Evolutionary conservation across 163 green algal genomes (phyloP), one percentile per base, ranked within the genome.

Genomic region (Scenedesmus sp.): DNA sequence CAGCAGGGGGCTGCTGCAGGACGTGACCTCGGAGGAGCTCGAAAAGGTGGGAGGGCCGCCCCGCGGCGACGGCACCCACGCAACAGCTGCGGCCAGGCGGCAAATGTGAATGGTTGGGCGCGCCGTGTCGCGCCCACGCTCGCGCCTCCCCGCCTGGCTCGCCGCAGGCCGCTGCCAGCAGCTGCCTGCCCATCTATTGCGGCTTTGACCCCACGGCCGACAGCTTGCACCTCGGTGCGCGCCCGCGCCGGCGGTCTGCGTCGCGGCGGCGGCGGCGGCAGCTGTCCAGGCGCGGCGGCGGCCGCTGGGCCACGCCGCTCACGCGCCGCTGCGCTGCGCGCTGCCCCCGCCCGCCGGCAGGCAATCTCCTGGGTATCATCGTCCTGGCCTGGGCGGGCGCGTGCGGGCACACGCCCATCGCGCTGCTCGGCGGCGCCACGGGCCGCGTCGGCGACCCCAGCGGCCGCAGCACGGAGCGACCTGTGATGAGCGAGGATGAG

Each of bases 161-260:
- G n/a, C 36, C 57, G 70, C 45, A 67, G 17, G 73, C 80, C 24
- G 86, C 89, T 26, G 63, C 63, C 11, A 31, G 56, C 17, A 80
- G 83, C 26, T 54, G 26, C 0, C 77, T 94, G 60, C 75, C 77
- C 9, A 85, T 98, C 1, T 97, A 97, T 81, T 96, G 92, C 82
- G 95, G 94, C 28, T 98, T 99, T 80, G 96, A 99, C 83, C 96
- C 96, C 20, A 99, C 96, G 7, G 95, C 96, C 11, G 94, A 99
- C 78, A 94, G 85, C 75, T 78, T 99, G 71, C 96, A 99, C 83
- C 82, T 96, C 31, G 67, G 67, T 76, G 33, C 45, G 66, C 36
- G 44, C 26, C 24, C 58, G 45, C 50, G 22, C 22, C n/a, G 50
- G 14, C 22, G 26, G 17, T 28, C 58, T 29, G 31, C 58, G n/a